phyloP scores from a whole-genome alignment of 2,329 filamentous ascomycete species.

The Aschersonia sp. region DNA sequence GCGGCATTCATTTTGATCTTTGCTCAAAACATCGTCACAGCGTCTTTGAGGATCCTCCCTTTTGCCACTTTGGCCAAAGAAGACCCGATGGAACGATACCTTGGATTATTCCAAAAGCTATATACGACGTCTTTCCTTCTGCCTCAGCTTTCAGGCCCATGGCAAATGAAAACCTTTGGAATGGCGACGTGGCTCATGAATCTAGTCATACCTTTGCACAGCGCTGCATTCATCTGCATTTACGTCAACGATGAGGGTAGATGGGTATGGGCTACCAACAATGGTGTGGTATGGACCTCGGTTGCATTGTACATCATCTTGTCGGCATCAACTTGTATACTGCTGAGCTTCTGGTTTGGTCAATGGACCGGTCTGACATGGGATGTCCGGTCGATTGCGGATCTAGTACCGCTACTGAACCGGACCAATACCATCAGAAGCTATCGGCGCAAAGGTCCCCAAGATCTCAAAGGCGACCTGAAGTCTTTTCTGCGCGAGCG shows the following conservation, averaged over 20 bases:
- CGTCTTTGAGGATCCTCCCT: conserved; percentile 63
- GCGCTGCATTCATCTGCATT: conserved; percentile 56
- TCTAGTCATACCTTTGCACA: conserved; percentile 70
- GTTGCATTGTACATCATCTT: conserved; percentile 60
- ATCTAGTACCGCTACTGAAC: conserved; percentile 64
- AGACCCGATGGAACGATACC: conserved; percentile 40
- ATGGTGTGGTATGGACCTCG: conserved; percentile 64
- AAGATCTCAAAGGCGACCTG: conserved; percentile 35
- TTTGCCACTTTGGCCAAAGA: conserved; percentile 64
- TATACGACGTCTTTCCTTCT: conserved; percentile 56
- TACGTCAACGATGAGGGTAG: conserved; percentile 29
- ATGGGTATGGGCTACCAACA: conserved; percentile 72
- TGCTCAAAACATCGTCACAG: conserved; percentile 57
- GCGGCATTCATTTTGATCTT: conserved; percentile 61
- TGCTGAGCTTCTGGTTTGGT: conserved; percentile 50
- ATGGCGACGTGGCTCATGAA: conserved; percentile 62
- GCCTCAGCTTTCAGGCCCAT: conserved; percentile 44
- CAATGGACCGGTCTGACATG: conserved; percentile 65
- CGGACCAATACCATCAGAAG: conserved; percentile 64
- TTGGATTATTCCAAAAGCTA: conserved; percentile 53
- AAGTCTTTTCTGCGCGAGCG: conserved; percentile 36
- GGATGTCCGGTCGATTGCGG: conserved; percentile 72
- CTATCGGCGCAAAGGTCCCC: conserved; percentile 52
- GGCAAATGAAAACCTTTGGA: conserved; percentile 50
- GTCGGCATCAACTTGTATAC: conserved; percentile 31